A percentile compares a stretch with the other conserved stretches of the same genome.
Evolutionary conservation across 495 filamentous ascomycete genomes (phyloP).

Genomic region (Aspergillus affinis): DNA sequence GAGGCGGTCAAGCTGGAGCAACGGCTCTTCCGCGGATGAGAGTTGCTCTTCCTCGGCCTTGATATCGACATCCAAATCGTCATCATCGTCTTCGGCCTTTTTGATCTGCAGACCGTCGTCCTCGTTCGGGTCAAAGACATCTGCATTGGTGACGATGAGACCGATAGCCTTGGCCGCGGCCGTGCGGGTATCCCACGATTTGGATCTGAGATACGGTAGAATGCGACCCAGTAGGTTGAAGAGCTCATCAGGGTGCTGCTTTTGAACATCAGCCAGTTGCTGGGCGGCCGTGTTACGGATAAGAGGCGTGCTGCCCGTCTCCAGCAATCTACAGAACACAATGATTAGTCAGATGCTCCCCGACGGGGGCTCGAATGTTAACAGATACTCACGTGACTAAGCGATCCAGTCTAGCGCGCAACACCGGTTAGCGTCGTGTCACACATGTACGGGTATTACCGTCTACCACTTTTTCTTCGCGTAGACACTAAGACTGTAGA

Average conservation of each 20-base stretch:
- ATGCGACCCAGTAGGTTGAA: slow-evolving; percentile 97
- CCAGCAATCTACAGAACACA: slow-evolving; percentile 66
- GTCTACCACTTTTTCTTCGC: neutral
- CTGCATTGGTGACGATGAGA: slow-evolving; percentile 86
- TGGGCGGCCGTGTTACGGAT: slow-evolving; percentile 96
- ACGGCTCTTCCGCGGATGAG: slow-evolving; percentile 42
- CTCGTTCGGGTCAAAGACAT: slow-evolving; percentile 82
- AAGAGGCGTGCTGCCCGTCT: slow-evolving; percentile 90
- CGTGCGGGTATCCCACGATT: slow-evolving; percentile 91
- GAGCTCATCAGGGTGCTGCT: slow-evolving; percentile 92
- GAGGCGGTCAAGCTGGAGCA: slow-evolving; percentile 70
- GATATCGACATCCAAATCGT: slow-evolving; percentile 48
- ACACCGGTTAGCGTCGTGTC: slow-evolving; percentile 38
- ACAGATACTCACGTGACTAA: slow-evolving; percentile 79
- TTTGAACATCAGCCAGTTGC: slow-evolving; percentile 95
- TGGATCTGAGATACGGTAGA: slow-evolving; percentile 85
- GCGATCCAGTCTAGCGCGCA: slow-evolving; percentile 70
- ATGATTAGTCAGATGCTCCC: slow-evolving; percentile 29
- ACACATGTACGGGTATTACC: neutral
- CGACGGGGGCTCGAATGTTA: neutral
- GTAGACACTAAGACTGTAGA: neutral
- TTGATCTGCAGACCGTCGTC: slow-evolving; percentile 53
- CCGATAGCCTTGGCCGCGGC: slow-evolving; percentile 91
- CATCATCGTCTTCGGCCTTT: slow-evolving; percentile 55
- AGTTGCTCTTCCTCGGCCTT: slow-evolving; percentile 43